These are phyloP conservation scores for Rubus parviflorus DNA, from an alignment of 306 rosid genomes.

Conservation along the genomic window DNA sequence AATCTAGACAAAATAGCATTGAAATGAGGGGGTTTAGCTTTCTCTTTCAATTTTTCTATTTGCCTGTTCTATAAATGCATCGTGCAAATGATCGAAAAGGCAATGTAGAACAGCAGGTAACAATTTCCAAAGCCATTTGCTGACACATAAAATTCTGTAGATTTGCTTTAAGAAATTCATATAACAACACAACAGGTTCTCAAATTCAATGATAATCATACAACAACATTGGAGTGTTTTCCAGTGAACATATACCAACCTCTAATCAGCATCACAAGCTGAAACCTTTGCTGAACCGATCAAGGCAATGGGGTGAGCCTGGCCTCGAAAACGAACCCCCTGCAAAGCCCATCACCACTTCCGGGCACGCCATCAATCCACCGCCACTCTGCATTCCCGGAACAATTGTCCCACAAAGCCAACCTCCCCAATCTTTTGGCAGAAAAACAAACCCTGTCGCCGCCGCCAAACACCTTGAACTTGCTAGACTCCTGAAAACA, in stretches of 20 bases:
- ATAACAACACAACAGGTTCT: not conserved
- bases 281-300: slow-evolving; percentile 8
- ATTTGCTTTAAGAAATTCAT: not conserved
- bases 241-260: slow-evolving; percentile 10
- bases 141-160: not conserved
- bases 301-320: slow-evolving; percentile 66
- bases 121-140: not conserved
- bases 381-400: slow-evolving; percentile 52
- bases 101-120: not conserved
- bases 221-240: not conserved
- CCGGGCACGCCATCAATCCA: slow-evolving; percentile 73
- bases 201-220: slow-evolving; percentile 1
- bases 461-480: slow-evolving; percentile 81
- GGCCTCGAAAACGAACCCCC: slow-evolving; percentile 77
- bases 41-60: no score
- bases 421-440: slow-evolving; percentile 66
- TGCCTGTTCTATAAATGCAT: not conserved
- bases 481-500: slow-evolving; percentile 76
- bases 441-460: slow-evolving; percentile 71
- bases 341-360: slow-evolving; percentile 59
- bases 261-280: not conserved
- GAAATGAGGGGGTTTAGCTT: no score
- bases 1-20: no score
- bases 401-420: slow-evolving; percentile 66
- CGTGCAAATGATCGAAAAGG: not conserved